Evolutionary conservation across 805 yeast species (phyloP).

Genomic region (Blastobotrys chiropterorum): DNA sequence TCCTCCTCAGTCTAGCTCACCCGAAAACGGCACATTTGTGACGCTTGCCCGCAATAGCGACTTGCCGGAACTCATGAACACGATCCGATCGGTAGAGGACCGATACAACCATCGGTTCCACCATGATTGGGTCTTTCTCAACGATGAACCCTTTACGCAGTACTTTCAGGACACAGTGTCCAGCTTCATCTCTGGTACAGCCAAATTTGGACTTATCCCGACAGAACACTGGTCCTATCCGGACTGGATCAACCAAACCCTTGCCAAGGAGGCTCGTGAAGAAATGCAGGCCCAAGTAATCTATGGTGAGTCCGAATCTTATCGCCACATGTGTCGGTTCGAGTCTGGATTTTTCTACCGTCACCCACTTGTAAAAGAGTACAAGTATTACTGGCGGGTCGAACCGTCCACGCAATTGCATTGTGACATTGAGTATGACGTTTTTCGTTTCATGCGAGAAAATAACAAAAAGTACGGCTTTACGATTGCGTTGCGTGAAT

Average conservation of each 20-base stretch:
- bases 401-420: constrained; percentile 78
- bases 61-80: constrained; percentile 50
- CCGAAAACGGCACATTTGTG: constrained; percentile 70
- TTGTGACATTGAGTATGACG: constrained; percentile 78
- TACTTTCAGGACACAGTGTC: constrained; percentile 62
- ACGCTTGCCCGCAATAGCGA: constrained; percentile 76
- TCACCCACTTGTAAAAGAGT: constrained; percentile 67
- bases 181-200: constrained; percentile 59
- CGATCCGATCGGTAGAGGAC: constrained; percentile 76
- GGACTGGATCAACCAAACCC: constrained; percentile 67
- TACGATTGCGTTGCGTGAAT: constrained; percentile 75
- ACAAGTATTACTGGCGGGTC: constrained; percentile 91
- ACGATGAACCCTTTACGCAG: constrained; percentile 71
- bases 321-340: constrained; percentile 89
- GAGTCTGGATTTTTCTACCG: constrained; percentile 86
- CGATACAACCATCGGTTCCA: constrained; percentile 69
- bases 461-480: constrained; percentile 69
- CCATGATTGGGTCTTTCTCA: constrained; percentile 89
- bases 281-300: constrained; percentile 50
- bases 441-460: constrained; percentile 74
- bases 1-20: neutral
- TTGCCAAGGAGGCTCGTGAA: constrained; percentile 51
- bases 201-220: constrained; percentile 71
- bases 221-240: constrained; percentile 84
- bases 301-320: constrained; percentile 61